Base-by-base conservation (phyloP, 208 protist species). In the Acanthamoeba quina region DNA sequence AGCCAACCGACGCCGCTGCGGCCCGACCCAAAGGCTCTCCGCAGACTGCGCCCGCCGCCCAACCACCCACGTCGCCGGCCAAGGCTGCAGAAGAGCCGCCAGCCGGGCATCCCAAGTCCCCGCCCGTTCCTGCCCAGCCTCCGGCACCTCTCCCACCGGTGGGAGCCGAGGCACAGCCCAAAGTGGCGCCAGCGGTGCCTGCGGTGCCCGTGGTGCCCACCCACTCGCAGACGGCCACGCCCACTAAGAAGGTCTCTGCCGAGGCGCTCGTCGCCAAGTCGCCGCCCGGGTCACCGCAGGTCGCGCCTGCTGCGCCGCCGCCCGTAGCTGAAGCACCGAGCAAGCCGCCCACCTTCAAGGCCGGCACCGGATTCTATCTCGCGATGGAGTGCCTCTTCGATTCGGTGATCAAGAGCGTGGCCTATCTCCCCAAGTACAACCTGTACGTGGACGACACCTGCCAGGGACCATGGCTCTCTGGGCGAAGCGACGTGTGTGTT, bases 401-500 rank as follows among this genome's bases (percentile, higher is more conserved):
- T 24, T 85, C 76, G 26, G 76, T 85, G 21, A 60, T 85, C 47
- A 85, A 85, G 76, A 85, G 76, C 24, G 41, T 85, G 49, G 76
- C 76, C 76, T 85, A 44, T 24, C 41, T 85, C 9, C 76, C 76
- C 76, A 85, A 85, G 49, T 85, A 62, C 76, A 85, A 85, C 19
- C 29, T 85, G 76, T 85, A 85, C 29, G 76, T 62, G 9, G 15
- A 10, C 21, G 64, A 6, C 29, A 41, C 7, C 70, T 54, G 7
- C 7, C 37, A 34, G 37, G 37, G 37, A 37, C 37, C 37, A 37
- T 37, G 37, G 3, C 37, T 37, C 37, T 37, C 37, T 37, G 37
- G 37, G 37, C 37, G n/a, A n/a, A n/a, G n/a, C 37, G 3, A 37
- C 0, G 37, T 3, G 37, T 37, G 37, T 37, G 37, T 3, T n/a